Evolutionary conservation across 176 grass and related monocot genomes (phyloP).

Genomic region (Ensete glaucum): DNA sequence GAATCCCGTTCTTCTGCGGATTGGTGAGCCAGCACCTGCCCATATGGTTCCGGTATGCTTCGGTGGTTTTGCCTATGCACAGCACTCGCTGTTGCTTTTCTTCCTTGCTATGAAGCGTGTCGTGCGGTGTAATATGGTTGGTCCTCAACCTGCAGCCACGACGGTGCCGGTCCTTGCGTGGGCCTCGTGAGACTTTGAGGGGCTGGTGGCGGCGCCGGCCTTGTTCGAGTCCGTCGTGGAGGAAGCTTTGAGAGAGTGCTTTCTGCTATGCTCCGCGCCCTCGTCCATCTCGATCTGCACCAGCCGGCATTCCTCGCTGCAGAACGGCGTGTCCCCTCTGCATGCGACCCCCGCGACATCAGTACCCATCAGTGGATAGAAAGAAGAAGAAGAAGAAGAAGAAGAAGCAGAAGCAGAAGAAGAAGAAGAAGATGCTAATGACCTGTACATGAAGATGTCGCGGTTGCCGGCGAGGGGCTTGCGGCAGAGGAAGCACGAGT

Average conservation of each 20-base stretch:
- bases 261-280: not conserved
- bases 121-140: too few species aligned
- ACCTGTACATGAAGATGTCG: conserved; percentile 99
- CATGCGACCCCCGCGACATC: not conserved
- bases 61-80: too few species aligned
- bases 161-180: not conserved
- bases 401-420: too few species aligned
- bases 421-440: not conserved
- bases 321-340: conserved; percentile 1
- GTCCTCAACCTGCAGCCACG: not conserved
- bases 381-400: too few species aligned
- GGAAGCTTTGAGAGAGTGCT: not conserved
- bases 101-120: too few species aligned
- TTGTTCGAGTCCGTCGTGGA: not conserved
- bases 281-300: not conserved
- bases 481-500: conserved; percentile 85
- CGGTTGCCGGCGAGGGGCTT: conserved; percentile 67
- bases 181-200: not conserved
- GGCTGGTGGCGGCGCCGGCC: not conserved
- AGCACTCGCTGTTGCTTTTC: too few species aligned
- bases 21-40: too few species aligned
- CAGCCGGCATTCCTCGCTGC: not conserved
- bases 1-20: too few species aligned
- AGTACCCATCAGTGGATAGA: not conserved
- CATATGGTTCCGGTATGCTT: too few species aligned